Evolutionary conservation across 805 yeast species (phyloP), one percentile per base, ranked within the genome.

Genomic region (Ogataea neopini): DNA sequence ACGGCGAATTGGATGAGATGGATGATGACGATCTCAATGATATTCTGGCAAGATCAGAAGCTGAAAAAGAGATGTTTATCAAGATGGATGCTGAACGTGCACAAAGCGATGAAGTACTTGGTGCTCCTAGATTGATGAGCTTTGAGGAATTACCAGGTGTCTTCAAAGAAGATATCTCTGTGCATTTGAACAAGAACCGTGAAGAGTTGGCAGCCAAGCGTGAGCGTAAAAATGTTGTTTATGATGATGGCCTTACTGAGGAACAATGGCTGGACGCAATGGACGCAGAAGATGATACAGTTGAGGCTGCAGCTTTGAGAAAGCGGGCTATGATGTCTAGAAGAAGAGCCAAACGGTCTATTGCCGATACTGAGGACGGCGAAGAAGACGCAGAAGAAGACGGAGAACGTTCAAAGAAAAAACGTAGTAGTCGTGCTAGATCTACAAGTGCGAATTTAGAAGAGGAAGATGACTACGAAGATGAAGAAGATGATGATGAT

Each of bases 231-330:
- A 66, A 69, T 3, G 80, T 81, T 1, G 68, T 69, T 8, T 85
- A 84, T 59, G 86, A 82, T 48, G 89, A 84, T 60, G 80, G 84
- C 43, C 68, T 84, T 50, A 79, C 88, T 9, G 91, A 85, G 63
- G 89, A 83, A 48, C 89, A 85, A 63, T 85, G 90, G 90, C 66
- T 85, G 43, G 80, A 81, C 64, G 88, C 88, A 1, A 79, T 86
- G 75, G 94, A 86, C 63, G 81, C 80, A 48, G 94, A 85, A 48
- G 76, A 81, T 18, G 86, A 79, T 52, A 67, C 79, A 1, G 80
- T 80, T 20, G 86, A 81, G 54, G 84, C 75, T 48, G 85, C 84
- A 11, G 76, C 80, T 30, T 64, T 63, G 46, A 69, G 83, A 42
- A 81, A 80, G 56, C 77, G 76, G 54, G 71, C 64, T 30, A 57